Evolutionary conservation across 2,329 filamentous ascomycete genomes (phyloP).

Genomic region (Periglandula ipomoeae): DNA sequence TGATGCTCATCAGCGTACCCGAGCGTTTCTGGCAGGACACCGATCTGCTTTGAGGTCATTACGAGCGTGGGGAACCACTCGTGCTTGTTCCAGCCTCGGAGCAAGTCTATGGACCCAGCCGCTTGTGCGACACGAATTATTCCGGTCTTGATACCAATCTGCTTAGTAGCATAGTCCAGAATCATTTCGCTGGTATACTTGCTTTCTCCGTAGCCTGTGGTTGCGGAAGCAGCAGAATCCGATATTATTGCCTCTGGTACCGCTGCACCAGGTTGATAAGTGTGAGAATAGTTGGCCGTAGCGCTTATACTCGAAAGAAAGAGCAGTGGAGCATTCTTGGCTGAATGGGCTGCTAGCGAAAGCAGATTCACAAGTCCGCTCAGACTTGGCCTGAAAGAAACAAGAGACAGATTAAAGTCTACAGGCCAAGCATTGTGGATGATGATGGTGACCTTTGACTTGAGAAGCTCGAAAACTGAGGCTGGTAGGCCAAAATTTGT

Average conservation of each 20-base stretch:
- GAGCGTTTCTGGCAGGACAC: constrained; percentile 4
- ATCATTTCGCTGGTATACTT: constrained; percentile 7
- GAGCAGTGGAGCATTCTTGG: not conserved
- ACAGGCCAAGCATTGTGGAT: constrained; percentile 10
- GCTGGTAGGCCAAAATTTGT: not conserved
- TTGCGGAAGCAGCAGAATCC: not conserved
- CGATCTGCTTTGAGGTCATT: constrained; percentile 6
- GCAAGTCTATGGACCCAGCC: constrained; percentile 1
- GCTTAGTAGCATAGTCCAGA: not conserved
- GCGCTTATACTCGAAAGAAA: constrained; percentile 9
- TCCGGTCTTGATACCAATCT: not conserved
- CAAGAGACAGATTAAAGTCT: constrained; percentile 7
- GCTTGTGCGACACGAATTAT: constrained; percentile 7
- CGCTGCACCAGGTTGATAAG: too few relatives aligned
- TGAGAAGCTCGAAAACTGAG: not conserved
- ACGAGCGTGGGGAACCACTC: constrained; percentile 10
- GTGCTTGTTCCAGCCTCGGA: constrained; percentile 5
- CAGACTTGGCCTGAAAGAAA: constrained; percentile 4
- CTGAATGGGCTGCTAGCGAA: not conserved
- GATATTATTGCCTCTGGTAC: constrained; percentile 5
- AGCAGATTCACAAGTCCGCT: constrained; percentile 6
- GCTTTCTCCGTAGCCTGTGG: constrained; percentile 7
- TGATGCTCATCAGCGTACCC: not conserved
- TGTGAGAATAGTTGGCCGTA: not conserved
- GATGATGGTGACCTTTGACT: not conserved